Evolutionary conservation across 2,329 filamentous ascomycete species (phyloP).

Genomic region (Microdochium bolleyi): DNA sequence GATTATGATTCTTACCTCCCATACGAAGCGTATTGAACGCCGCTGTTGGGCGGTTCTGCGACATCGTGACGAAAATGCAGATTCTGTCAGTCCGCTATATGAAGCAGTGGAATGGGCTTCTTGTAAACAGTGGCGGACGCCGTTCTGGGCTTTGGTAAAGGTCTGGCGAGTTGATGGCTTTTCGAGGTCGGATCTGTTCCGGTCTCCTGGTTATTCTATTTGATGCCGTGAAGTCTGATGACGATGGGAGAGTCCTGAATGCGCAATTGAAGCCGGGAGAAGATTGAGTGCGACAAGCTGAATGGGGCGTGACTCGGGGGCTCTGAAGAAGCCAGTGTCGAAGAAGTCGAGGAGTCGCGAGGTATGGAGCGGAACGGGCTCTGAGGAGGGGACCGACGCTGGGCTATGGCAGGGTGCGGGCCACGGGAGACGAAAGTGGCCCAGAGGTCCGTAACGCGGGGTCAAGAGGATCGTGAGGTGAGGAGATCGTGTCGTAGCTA

Average conservation of each 20-base stretch:
- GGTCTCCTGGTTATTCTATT: neutral
- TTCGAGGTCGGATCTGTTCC: neutral
- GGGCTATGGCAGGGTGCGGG: neutral
- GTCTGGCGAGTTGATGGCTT: constrained; percentile 1
- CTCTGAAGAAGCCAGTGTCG: neutral
- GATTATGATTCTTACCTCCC: constrained; percentile 72
- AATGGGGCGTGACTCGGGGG: neutral
- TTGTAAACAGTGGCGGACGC: neutral
- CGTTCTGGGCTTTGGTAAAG: constrained; percentile 13
- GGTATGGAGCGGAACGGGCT: neutral
- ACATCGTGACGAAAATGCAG: constrained; percentile 14
- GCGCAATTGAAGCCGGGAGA: neutral
- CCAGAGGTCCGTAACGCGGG: neutral
- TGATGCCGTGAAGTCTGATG: neutral
- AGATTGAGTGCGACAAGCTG: neutral
- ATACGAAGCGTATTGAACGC: constrained; percentile 84
- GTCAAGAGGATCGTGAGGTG: neutral
- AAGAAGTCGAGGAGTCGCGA: neutral
- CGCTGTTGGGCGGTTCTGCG: constrained; percentile 55
- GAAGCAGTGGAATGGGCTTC: neutral
- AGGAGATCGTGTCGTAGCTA: neutral
- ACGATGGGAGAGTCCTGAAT: neutral
- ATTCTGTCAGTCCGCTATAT: neutral
- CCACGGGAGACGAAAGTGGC: neutral
- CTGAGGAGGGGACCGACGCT: neutral